Percentiles rank a stretch among this genome's conserved stretches.
These are phyloP conservation scores for Camelina neglecta DNA, from an alignment of 345 rosid species.

Conservation along the genomic window DNA sequence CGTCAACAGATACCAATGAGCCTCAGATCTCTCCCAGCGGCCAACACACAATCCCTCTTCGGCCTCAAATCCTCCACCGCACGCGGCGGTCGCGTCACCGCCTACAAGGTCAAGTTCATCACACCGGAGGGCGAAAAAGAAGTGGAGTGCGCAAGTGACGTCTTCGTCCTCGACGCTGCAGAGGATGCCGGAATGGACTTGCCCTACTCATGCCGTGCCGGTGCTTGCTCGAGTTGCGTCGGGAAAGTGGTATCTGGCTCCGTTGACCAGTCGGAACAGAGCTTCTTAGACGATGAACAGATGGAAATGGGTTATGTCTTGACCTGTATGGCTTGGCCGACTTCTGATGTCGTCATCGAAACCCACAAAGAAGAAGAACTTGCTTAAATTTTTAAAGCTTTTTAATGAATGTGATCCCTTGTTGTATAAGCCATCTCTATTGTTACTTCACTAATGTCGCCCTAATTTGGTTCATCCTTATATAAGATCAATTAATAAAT, in stretches of 20 bases:
- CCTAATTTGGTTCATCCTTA: neutral
- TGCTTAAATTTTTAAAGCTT: constrained; percentile 34
- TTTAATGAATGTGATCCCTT: neutral
- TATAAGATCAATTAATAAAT: neutral
- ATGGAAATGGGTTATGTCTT: constrained; percentile 66
- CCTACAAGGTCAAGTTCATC: constrained; percentile 72
- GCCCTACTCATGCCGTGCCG: constrained; percentile 97
- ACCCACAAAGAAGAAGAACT: constrained; percentile 86
- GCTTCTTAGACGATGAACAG: constrained; percentile 86
- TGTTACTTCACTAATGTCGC: constrained; percentile 12
- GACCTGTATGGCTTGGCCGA: constrained; percentile 74
- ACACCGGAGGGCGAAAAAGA: constrained; percentile 68
- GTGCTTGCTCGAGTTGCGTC: constrained; percentile 87
- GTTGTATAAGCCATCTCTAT: constrained; percentile 5
- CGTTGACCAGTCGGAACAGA: constrained; percentile 74
- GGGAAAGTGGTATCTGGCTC: constrained; percentile 58
- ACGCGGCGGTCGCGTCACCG: constrained; percentile 56
- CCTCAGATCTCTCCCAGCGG: constrained; percentile 54
- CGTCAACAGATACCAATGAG: constrained; percentile 48
- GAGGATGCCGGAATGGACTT: constrained; percentile 75
- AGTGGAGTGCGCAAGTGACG: constrained; percentile 55
- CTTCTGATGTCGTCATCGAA: constrained; percentile 59
- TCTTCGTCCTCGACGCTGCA: constrained; percentile 65
- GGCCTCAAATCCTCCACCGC: constrained; percentile 52
- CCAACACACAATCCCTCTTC: constrained; percentile 55